A percentile compares a stretch with the other conserved stretches of the same genome.
Conservation (phyloP, 1,139 yeast genomes). For the Lodderomyces jiufengensis region DNA sequence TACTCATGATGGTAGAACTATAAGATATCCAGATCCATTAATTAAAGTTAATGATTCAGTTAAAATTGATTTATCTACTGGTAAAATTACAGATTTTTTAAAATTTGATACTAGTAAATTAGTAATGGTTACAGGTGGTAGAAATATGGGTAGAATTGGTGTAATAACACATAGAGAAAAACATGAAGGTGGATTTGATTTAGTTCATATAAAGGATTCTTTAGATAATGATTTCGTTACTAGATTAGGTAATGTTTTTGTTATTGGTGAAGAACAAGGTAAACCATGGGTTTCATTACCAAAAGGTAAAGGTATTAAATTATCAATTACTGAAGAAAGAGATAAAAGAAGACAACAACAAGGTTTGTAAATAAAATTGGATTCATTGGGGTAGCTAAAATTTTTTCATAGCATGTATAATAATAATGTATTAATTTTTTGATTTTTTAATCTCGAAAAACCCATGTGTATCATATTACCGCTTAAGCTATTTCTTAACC, state of each 20-base stretch:
- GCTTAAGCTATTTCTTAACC: too few relatives aligned
- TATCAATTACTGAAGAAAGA: constrained; percentile 98
- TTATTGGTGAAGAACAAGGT: constrained; percentile 91
- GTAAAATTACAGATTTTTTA: constrained; percentile 88
- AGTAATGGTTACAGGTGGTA: constrained; percentile 99
- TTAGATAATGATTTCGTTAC: constrained; percentile 98
- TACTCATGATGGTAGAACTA: constrained; percentile 99
- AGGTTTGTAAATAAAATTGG: too few relatives aligned
- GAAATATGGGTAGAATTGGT: constrained; percentile 99
- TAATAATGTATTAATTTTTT: too few relatives aligned
- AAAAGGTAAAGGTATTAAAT: constrained; percentile 99
- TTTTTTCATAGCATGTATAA: too few relatives aligned
- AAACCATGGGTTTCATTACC: constrained; percentile 97
- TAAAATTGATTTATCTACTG: constrained; percentile 92
- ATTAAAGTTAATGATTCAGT: constrained; percentile 97
- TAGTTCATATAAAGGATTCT: constrained; percentile 97
- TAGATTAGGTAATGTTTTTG: constrained; percentile 95
- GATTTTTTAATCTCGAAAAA: too few relatives aligned
- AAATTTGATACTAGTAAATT: constrained; percentile 94
- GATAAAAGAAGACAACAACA: constrained; percentile 93
- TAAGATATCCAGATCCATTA: constrained; percentile 98
- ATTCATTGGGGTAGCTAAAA: too few relatives aligned
- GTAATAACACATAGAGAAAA: constrained; percentile 96
- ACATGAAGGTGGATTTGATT: constrained; percentile 99
- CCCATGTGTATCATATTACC: too few relatives aligned